Conservation (phyloP, 1,284 basidiomycete species). For the Cryptococcus sp. region DNA sequence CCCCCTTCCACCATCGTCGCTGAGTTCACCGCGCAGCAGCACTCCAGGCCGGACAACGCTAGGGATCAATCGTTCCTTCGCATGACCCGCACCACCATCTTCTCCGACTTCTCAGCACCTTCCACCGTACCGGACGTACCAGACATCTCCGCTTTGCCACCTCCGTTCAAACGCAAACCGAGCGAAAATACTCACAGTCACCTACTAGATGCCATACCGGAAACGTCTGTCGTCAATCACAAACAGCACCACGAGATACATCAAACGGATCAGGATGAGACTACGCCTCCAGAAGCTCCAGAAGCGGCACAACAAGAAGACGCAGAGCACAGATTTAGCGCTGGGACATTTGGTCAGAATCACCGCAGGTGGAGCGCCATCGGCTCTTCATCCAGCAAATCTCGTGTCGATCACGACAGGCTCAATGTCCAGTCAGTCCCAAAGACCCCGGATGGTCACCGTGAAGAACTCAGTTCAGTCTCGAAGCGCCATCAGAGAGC, state of each 20-base stretch:
- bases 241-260: neutral
- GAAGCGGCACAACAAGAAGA: neutral
- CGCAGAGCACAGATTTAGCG: conserved; percentile 9
- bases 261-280: neutral
- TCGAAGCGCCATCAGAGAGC: conserved; percentile 3
- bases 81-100: conserved; percentile 15
- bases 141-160: conserved; percentile 11
- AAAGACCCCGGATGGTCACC: too few species aligned
- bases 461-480: too few species aligned
- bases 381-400: too few species aligned
- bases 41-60: neutral
- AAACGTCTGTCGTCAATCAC: neutral
- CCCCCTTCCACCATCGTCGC: neutral
- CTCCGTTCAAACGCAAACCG: conserved; percentile 10
- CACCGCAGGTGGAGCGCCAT: conserved; percentile 6
- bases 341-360: conserved; percentile 15
- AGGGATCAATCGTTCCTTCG: conserved; percentile 11
- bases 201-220: conserved; percentile 12
- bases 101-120: conserved; percentile 20
- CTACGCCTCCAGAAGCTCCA: neutral
- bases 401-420: too few species aligned
- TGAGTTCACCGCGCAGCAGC: conserved; percentile 1
- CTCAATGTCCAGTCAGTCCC: too few species aligned
- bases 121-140: conserved; percentile 17
- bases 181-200: neutral